Evolutionary conservation across 2,329 filamentous ascomycete species (phyloP), one percentile per base, ranked within the genome.

Genomic region (Colletotrichum costaricense): DNA sequence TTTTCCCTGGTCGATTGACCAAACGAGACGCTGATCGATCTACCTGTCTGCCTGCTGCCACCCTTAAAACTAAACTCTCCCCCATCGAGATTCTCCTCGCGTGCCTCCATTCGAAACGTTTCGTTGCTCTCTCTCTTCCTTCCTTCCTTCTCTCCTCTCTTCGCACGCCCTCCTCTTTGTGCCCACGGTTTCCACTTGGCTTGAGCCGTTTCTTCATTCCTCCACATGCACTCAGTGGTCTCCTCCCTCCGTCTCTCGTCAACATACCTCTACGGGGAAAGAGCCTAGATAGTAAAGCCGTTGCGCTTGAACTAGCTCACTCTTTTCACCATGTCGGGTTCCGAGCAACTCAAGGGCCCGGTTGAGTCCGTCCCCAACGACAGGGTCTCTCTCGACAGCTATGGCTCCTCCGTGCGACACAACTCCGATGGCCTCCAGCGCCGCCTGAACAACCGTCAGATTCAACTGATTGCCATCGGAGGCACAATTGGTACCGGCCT

Each of bases 401-500:
- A 73, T n/a, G 71, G 71, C 60, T 71, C 71, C 16, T 73, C 71
- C n/a, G 62, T 73, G 26, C 60, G 71, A 19, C 71, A 73, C 67
- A 73, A 73, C 67, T 73, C 71, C 24, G 71, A 73, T 60, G 69
- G 72, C 24, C 72, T 86, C 77, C 84, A 85, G 78, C 82, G 83
- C 35, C 81, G 85, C 69, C 67, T 73, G 16, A 62, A 73, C 67
- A 73, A 73, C 66, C 71, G 71, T 2, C 85, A 86, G 78, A 80
- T 85, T 74, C 84, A 86, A 78, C 85, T 86, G 82, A 85, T 86
- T 75, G 84, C 84, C 72, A 84, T 86, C 28, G 84, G 84, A 74
- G 86, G 86, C 59, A 85, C 84, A 24, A 88, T 87, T 66, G 86
- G 85, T 73, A 84, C 85, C 76, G 83, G 83, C 79, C 83, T 86